Evolutionary conservation across 164 flowering plant genomes (phyloP).

Genomic region (Vitis rupestris): DNA sequence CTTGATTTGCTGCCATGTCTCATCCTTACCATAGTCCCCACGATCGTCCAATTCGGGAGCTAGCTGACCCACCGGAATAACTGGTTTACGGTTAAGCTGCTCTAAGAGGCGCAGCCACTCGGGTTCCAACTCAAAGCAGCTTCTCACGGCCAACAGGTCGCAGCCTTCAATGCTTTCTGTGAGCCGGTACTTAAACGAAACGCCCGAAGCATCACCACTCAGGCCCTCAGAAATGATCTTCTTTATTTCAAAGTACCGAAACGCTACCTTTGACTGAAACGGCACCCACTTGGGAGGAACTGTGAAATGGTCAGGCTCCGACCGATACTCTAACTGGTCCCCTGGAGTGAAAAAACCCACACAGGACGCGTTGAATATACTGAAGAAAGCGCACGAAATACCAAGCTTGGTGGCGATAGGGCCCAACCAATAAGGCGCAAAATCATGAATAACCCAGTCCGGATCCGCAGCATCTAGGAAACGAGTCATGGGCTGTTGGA

Average conservation of each 20-base stretch:
- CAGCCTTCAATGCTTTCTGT: too few relatives aligned
- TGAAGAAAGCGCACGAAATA: conserved; percentile 7
- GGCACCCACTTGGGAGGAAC: conserved; percentile 38
- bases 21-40: too few relatives aligned
- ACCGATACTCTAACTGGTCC: neutral
- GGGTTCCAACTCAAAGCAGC: too few relatives aligned
- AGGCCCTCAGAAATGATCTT: neutral
- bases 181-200: neutral
- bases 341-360: neutral
- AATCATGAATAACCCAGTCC: too few relatives aligned
- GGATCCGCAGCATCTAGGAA: too few relatives aligned
- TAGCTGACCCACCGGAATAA: too few relatives aligned
- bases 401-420: neutral
- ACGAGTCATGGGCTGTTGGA: too few relatives aligned
- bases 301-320: conserved; percentile 20
- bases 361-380: conserved; percentile 8
- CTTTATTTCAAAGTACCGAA: conserved; percentile 15
- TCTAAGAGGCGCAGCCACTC: too few relatives aligned
- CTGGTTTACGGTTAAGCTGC: too few relatives aligned
- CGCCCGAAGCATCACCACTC: conserved; percentile 7
- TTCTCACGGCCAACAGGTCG: too few relatives aligned
- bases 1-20: neutral
- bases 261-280: conserved; percentile 20
- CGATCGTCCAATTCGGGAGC: too few relatives aligned
- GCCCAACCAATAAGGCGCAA: too few relatives aligned